These are phyloP conservation scores for Mucor mucedo DNA, from an alignment of 371 early-diverging fungal genomes.

Conservation along the genomic window DNA sequence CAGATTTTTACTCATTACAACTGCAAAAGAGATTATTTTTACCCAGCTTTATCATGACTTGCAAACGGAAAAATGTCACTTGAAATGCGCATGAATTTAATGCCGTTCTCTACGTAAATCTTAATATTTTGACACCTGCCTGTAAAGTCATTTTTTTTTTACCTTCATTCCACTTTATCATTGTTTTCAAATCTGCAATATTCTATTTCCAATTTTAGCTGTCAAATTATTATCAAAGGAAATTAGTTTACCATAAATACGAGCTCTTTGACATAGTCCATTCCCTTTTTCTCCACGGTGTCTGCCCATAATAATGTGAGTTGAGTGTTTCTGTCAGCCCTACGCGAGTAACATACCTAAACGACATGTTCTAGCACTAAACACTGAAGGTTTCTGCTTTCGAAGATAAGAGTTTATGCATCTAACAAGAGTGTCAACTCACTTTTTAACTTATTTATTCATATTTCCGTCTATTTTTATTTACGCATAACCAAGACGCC, in stretches of 20 bases:
- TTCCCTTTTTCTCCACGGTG: constrained; percentile 45
- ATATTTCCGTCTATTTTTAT: background rate
- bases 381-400: constrained; percentile 28
- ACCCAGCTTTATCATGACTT: constrained; percentile 49
- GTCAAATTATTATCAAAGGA: background rate
- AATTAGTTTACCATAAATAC: constrained; percentile 32
- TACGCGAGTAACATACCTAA: constrained; percentile 13
- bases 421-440: background rate
- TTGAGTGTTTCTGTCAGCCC: background rate
- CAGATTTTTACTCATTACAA: too few relatives aligned
- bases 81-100: constrained; percentile 55
- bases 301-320: constrained; percentile 20
- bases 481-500: constrained; percentile 33
- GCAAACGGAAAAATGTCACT: constrained; percentile 57
- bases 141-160: background rate
- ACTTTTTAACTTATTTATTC: background rate
- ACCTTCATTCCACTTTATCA: constrained; percentile 60
- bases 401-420: constrained; percentile 29
- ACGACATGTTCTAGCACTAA: constrained; percentile 30
- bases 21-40: background rate
- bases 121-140: background rate
- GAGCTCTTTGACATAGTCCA: constrained; percentile 48
- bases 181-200: constrained; percentile 38
- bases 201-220: constrained; percentile 31
- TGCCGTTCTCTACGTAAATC: constrained; percentile 28